phyloP scores from a whole-genome alignment of 306 rosid genomes.

The Mimosa pudica region DNA sequence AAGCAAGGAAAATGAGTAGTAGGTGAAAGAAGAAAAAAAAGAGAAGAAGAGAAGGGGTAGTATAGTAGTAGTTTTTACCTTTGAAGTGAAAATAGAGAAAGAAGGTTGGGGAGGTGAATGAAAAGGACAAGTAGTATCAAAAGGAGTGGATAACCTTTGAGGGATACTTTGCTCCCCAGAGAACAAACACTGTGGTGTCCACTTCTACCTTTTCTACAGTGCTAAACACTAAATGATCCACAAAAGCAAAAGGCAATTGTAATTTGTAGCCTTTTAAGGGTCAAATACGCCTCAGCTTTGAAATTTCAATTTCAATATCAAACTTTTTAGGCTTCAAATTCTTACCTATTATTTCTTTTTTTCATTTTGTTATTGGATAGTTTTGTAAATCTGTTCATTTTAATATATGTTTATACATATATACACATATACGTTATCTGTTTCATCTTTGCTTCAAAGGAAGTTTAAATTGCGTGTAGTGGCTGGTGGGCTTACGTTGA shows the following conservation, averaged over 20 bases:
- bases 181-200: constrained; percentile 79
- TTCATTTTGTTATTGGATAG: background rate
- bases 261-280: constrained; percentile 54
- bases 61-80: constrained; percentile 53
- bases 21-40: background rate
- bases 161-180: constrained; percentile 81
- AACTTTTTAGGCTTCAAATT: constrained; percentile 40
- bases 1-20: constrained; percentile 35
- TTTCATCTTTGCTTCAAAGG: constrained; percentile 46
- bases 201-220: constrained; percentile 55
- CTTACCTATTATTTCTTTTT: constrained; percentile 28
- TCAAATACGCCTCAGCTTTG: constrained; percentile 66
- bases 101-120: constrained; percentile 45
- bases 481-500: constrained; percentile 49
- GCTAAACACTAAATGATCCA: constrained; percentile 47
- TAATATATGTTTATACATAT: background rate
- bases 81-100: constrained; percentile 51
- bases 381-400: constrained; percentile 28
- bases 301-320: constrained; percentile 36
- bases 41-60: constrained; percentile 20
- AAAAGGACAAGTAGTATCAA: constrained; percentile 54
- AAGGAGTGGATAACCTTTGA: constrained; percentile 60
- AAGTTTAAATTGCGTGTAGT: constrained; percentile 31
- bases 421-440: background rate
- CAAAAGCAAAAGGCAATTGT: constrained; percentile 35